These are phyloP conservation scores for Margaritispora aquatica DNA, from an alignment of 495 filamentous ascomycete genomes.

Conservation along the genomic window DNA sequence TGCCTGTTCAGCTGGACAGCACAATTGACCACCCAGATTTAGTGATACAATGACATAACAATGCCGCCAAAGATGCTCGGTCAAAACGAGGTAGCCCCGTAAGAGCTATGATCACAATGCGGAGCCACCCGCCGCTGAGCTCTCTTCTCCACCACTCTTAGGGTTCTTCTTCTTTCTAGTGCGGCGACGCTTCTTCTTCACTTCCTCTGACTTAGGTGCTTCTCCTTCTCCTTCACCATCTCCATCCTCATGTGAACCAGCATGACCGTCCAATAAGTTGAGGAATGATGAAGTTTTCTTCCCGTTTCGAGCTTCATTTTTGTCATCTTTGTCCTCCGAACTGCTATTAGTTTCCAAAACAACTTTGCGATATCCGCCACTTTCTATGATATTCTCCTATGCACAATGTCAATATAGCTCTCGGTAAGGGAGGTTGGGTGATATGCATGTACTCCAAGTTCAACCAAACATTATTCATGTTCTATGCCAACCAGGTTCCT, in stretches of 20 bases:
- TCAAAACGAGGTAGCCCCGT: neutral
- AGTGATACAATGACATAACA: neutral
- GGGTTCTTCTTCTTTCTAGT: constrained; percentile 20
- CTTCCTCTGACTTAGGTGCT: constrained; percentile 12
- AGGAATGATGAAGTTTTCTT: neutral
- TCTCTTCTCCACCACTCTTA: constrained; percentile 10
- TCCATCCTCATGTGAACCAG: neutral
- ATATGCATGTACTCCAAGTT: no score
- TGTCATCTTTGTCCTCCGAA: constrained; percentile 10
- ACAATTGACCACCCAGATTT: neutral
- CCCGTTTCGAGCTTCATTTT: neutral
- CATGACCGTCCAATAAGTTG: neutral
- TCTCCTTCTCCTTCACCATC: neutral
- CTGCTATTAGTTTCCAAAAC: constrained; percentile 44
- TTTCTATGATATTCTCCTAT: constrained; percentile 80
- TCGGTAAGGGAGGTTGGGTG: no score
- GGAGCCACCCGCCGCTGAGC: constrained; percentile 4
- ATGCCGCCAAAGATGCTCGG: constrained; percentile 7
- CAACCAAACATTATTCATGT: no score
- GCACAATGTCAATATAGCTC: no score
- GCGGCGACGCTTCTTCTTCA: constrained; percentile 22
- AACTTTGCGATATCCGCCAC: constrained; percentile 77
- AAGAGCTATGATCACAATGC: neutral
- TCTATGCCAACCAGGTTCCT: no score
- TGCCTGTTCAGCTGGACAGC: neutral